Base-by-base conservation (phyloP, 2,329 filamentous ascomycete species). In the Zopfia rhizophila region DNA sequence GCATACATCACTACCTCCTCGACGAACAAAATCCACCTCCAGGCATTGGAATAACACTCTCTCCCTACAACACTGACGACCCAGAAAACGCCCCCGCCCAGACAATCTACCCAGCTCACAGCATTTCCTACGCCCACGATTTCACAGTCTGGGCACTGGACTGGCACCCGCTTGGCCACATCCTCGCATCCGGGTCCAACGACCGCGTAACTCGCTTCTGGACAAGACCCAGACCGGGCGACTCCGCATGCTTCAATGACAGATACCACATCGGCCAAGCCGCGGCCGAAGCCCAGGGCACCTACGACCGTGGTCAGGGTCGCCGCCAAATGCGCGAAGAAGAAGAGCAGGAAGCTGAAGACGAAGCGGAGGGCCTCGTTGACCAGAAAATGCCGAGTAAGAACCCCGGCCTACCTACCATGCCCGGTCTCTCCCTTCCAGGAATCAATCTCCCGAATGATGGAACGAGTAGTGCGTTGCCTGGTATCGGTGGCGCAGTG, bases 121-220 rank as follows among this genome's bases (percentile, higher is more conserved):
- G 86, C 63, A 76, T 97, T 22, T 85, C 89, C 6, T 93, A 87
- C 65, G 94, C 94, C 0, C 94, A 99, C 70, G 90, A 96, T 59
- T 95, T 92, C 68, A 91, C 91, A 13, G 94, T 99, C 55, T 99
- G 94, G 94, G 96, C 92, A 13, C 82, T 99, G 37, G 92, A 97
- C 75, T 99, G 94, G 92, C 94, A 99, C 68, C 94, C 94, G 1
- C 81, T 97, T 0, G 94, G 94, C 19, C 94, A 99, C 66, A 93
- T 99, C 53, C 82, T 99, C 6, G 92, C 92, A 1, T 96, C 93
- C 2, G 94, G 94, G 10, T 96, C 92, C 8, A 97, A 99, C 70
- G 94, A 99, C 70, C 88, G 94, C 28, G 92, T 96, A 51, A 97
- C 94, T 2, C 87, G 94, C 35, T 99, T 99, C 77, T 99, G 94